Conservation (phyloP, 371 early-diverging fungal species). For the Paramicrosporidium saccamoebae region DNA sequence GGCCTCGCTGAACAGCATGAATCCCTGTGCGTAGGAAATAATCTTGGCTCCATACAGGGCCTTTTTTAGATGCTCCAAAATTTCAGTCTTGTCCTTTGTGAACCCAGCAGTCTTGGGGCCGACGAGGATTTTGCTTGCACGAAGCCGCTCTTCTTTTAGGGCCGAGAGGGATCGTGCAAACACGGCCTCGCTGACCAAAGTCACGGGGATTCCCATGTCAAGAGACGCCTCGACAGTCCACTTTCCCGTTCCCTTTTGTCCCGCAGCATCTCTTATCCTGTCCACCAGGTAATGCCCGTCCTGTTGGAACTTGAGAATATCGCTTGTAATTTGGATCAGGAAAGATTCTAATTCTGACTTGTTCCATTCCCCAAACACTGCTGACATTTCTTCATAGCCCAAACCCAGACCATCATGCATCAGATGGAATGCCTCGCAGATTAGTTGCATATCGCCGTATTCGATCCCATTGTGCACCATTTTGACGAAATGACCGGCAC, state of each 20-base stretch:
- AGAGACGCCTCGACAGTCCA: constrained; percentile 87
- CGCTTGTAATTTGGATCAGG: constrained; percentile 78
- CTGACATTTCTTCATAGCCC: constrained; percentile 48
- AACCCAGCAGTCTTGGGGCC: constrained; percentile 25
- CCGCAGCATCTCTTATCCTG: constrained; percentile 83
- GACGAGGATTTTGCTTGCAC: constrained; percentile 44
- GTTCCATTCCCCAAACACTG: constrained; percentile 73
- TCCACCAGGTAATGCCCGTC: constrained; percentile 61
- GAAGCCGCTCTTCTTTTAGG: constrained; percentile 67
- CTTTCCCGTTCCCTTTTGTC: constrained; percentile 97
- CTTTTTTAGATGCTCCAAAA: constrained; percentile 53
- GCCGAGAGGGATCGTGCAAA: constrained; percentile 83
- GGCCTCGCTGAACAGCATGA: constrained; percentile 88
- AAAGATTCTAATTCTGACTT: constrained; percentile 78
- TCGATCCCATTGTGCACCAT: constrained; percentile 99
- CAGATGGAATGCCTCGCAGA: constrained; percentile 81
- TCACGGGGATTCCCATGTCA: constrained; percentile 71
- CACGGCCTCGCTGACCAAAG: constrained; percentile 89
- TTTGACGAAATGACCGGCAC: constrained; percentile 97
- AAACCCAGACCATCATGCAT: constrained; percentile 49
- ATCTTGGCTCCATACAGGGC: constrained; percentile 88
- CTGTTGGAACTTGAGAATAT: constrained; percentile 70
- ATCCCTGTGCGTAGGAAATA: constrained; percentile 94
- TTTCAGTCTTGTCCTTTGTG: constrained; percentile 45
- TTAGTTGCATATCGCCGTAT: constrained; percentile 97